Conservation (phyloP, 106 monocot genomes). For the Narthecium ossifragum region DNA sequence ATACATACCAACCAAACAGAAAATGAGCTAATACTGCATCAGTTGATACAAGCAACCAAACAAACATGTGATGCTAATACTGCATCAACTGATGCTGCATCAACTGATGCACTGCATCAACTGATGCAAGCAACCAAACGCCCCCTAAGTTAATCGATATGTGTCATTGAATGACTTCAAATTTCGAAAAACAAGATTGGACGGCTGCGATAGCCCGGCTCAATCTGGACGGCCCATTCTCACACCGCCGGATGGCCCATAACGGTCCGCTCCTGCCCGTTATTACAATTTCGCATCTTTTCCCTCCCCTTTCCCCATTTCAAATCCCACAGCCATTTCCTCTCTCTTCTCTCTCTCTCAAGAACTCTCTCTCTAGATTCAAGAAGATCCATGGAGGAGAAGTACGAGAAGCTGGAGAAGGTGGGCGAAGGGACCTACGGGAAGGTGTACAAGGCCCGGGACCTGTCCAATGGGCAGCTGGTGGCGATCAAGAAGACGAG, state of each 20-base stretch:
- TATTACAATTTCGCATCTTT: not conserved
- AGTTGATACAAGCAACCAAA: too few relatives aligned
- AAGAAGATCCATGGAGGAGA: constrained; percentile 45
- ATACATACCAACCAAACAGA: too few relatives aligned
- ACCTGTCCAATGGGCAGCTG: constrained; percentile 78
- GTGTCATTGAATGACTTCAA: too few relatives aligned
- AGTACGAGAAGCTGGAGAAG: constrained; percentile 99
- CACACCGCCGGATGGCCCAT: not conserved
- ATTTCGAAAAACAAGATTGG: too few relatives aligned
- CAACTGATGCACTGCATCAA: too few relatives aligned
- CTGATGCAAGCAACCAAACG: not conserved
- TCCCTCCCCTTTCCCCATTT: not conserved
- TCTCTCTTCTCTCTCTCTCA: too few relatives aligned
- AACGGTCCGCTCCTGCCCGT: not conserved
- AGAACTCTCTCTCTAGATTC: too few relatives aligned
- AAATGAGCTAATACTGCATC: too few relatives aligned
- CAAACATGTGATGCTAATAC: too few relatives aligned
- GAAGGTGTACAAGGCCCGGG: constrained; percentile 99
- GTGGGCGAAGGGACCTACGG: constrained; percentile 99
- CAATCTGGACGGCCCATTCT: too few relatives aligned
- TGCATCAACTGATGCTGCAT: too few relatives aligned
- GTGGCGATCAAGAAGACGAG: constrained; percentile 99
- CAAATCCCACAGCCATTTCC: not conserved
- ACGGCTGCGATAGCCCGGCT: too few relatives aligned
- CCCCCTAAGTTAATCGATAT: not conserved